Conservation (phyloP, 1,139 yeast genomes). For the Kodamaea suecica region DNA sequence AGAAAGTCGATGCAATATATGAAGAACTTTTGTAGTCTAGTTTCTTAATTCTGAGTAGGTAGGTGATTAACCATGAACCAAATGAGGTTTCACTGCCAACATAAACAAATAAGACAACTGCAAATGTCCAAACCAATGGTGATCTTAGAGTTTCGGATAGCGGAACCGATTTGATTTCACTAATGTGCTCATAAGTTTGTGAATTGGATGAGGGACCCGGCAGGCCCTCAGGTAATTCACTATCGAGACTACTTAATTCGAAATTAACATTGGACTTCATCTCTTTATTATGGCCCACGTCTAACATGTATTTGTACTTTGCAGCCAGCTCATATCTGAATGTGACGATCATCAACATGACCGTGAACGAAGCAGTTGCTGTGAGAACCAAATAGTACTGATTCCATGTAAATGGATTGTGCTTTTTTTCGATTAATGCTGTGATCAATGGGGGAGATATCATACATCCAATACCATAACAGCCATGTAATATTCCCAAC, state of each 20-base stretch:
- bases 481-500: constrained; percentile 64
- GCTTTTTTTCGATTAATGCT: constrained; percentile 29
- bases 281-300: constrained; percentile 13
- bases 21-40: constrained; percentile 49
- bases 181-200: constrained; percentile 8
- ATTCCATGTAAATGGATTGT: constrained; percentile 47
- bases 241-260: constrained; percentile 1
- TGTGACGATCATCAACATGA: constrained; percentile 21
- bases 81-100: constrained; percentile 69
- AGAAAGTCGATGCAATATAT: constrained; percentile 59
- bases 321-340: constrained; percentile 55
- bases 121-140: constrained; percentile 45
- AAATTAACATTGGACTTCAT: constrained; percentile 10
- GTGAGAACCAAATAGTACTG: constrained; percentile 42
- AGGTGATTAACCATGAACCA: constrained; percentile 67
- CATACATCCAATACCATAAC: constrained; percentile 68
- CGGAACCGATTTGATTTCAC: constrained; percentile 10
- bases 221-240: too few species aligned
- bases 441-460: constrained; percentile 61
- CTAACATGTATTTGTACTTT: constrained; percentile 44
- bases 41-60: constrained; percentile 47
- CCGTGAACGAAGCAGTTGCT: constrained; percentile 21
- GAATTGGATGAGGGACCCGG: background rate
- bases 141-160: constrained; percentile 37
- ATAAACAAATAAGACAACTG: constrained; percentile 53